These are phyloP conservation scores for Cryomyces antarcticus DNA, from an alignment of 495 filamentous ascomycete genomes.

Conservation along the genomic window DNA sequence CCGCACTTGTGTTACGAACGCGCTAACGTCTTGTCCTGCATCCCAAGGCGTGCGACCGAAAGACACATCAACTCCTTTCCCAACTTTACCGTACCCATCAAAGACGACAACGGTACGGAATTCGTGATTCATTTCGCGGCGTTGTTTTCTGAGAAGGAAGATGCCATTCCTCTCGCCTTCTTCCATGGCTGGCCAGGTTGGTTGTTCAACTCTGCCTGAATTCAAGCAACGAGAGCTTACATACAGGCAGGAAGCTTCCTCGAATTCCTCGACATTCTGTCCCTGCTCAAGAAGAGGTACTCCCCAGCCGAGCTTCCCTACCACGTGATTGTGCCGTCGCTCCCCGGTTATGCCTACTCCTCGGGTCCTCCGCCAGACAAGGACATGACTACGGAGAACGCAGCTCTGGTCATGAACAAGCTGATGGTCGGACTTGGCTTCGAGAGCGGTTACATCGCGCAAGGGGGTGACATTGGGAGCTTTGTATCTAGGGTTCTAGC, in stretches of 20 bases:
- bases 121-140: slow-evolving; percentile 40
- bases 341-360: slow-evolving; percentile 44
- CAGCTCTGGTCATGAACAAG: slow-evolving; percentile 29
- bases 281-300: slow-evolving; percentile 29
- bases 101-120: slow-evolving; percentile 19
- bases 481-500: slow-evolving; percentile 26
- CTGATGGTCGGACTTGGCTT: slow-evolving; percentile 43
- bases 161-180: slow-evolving; percentile 40
- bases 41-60: slow-evolving; percentile 28
- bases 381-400: slow-evolving; percentile 24
- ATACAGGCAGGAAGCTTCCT: slow-evolving; percentile 26
- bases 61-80: slow-evolving; percentile 40
- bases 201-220: slow-evolving; percentile 7
- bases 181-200: slow-evolving; percentile 39
- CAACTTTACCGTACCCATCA: slow-evolving; percentile 34
- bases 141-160: slow-evolving; percentile 34
- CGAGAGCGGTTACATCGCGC: slow-evolving; percentile 34
- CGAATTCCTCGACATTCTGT: slow-evolving; percentile 30
- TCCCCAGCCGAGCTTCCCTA: slow-evolving; percentile 35
- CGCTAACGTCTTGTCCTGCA: not conserved
- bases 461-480: slow-evolving; percentile 49
- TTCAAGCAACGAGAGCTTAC: not conserved
- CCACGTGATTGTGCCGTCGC: slow-evolving; percentile 43
- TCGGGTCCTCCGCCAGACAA: slow-evolving; percentile 27
- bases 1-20: not conserved